Conservation (phyloP, 2,329 filamentous ascomycete species). For the Madurella fahalii region DNA sequence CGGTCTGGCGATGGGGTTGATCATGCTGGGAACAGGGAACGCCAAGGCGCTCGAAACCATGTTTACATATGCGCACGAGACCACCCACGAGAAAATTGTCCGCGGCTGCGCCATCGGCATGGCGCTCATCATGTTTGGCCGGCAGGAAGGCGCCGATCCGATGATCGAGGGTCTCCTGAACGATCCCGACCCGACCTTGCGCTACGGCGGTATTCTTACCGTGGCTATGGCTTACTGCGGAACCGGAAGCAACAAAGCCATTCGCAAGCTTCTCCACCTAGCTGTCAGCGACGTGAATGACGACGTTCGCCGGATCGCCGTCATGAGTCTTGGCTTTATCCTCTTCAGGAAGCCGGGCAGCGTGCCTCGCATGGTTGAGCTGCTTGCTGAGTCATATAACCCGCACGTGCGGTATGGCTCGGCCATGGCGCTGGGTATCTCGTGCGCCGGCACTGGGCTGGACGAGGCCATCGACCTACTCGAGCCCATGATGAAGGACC, state of each 20-base stretch:
- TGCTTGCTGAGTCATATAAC: constrained; percentile 97
- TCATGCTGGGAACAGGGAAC: constrained; percentile 98
- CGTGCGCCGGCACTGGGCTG: constrained; percentile 91
- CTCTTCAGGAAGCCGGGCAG: constrained; percentile 96
- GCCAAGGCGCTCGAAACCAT: constrained; percentile 90
- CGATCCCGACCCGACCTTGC: constrained; percentile 86
- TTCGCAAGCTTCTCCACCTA: constrained; percentile 89
- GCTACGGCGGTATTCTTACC: constrained; percentile 98
- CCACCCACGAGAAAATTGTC: constrained; percentile 98
- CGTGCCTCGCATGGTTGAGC: constrained; percentile 97
- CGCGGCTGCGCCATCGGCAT: constrained; percentile 93
- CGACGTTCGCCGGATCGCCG: constrained; percentile 90
- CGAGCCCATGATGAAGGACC: constrained; percentile 99
- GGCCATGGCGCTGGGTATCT: constrained; percentile 97
- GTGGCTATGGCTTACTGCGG: constrained; percentile 96
- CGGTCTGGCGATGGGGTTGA: constrained; percentile 90
- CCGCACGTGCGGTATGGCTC: constrained; percentile 97
- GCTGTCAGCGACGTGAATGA: constrained; percentile 98
- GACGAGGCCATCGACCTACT: constrained; percentile 95
- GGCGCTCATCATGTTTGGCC: constrained; percentile 96
- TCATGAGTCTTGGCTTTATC: constrained; percentile 97
- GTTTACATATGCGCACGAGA: constrained; percentile 97
- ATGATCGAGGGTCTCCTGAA: constrained; percentile 90
- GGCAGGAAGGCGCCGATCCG: constrained; percentile 90
- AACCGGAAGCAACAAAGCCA: constrained; percentile 96